A percentile compares a stretch with the other conserved stretches of the same genome.
Evolutionary conservation across 2,329 filamentous ascomycete genomes (phyloP).

Genomic region (Pseudogymnoascus sp.): DNA sequence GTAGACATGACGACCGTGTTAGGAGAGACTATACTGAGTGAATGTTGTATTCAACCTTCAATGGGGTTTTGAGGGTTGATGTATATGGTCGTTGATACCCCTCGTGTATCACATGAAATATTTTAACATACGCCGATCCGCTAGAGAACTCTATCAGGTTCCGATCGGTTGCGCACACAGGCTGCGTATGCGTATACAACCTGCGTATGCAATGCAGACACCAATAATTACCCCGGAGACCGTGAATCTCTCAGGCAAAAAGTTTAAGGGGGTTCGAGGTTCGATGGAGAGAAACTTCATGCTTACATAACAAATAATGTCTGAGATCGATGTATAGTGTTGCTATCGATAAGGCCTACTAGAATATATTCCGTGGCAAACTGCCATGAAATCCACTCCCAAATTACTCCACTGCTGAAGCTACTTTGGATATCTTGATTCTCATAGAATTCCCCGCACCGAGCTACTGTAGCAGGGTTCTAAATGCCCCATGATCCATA

Average conservation of each 20-base stretch:
- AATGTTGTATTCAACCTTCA: neutral
- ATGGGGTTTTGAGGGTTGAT: neutral
- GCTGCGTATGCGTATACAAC: neutral
- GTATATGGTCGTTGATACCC: neutral
- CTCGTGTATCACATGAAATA: conserved; percentile 6
- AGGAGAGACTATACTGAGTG: neutral
- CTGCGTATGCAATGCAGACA: neutral
- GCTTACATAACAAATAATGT: neutral
- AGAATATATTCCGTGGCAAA: neutral
- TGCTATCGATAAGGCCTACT: neutral
- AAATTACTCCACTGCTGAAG: neutral
- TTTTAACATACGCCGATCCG: neutral
- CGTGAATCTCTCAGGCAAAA: neutral
- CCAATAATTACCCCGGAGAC: neutral
- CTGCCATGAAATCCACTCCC: neutral
- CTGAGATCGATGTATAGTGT: neutral
- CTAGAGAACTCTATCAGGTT: neutral
- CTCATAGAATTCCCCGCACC: neutral
- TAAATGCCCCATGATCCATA: neutral
- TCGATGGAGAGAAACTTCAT: neutral
- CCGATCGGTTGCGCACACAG: neutral
- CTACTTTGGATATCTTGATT: neutral
- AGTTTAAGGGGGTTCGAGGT: neutral
- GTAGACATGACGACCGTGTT: neutral
- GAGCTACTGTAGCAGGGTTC: neutral